Evolutionary conservation across 768 basidiomycete genomes (phyloP), one percentile per base, ranked within the genome.

Genomic region (Phylloporus sp.): DNA sequence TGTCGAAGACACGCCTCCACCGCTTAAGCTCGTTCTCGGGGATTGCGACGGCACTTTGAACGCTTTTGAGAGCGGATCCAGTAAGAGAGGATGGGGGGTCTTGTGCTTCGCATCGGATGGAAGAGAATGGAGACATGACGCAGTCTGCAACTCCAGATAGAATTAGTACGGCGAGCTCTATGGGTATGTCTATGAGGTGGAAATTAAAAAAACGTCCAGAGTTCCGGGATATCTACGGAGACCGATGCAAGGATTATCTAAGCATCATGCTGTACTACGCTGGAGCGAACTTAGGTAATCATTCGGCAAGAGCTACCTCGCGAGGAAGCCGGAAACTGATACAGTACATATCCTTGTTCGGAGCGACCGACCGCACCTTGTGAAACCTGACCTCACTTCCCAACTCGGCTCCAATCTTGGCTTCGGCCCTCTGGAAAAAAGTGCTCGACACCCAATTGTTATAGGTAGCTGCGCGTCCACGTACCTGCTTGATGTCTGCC

Each of bases 331-430:
- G 66, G 74, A 99, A 98, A 65, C 86, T 86, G 44, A 99, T 79
- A 66, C 95, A 94, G 66, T 94, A 98, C 95, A 98, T 97, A 59
- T 92, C 86, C 69, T 99, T 98, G 68, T 82, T 87, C 7, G 95
- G 95, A 1, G 96, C 92, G 9, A 98, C 96, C 9, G 86, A 85
- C 45, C 96, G 83, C 39, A 99, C 94, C 54, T 83, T 75, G 58
- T 91, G 84, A 8, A 90, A 63, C 13, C 66, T 63, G 31, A 74
- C 70, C 20, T 79, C 75, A 10, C 71, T 69, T 13, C 70, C 68
- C 42, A 95, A 57, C 29, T 68, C 43, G 54, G 73, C 62, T 24
- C 81, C 83, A 24, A 96, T 68, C 54, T 70, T 74, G 44, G 80
- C 75, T 60, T 82, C 82, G 15, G 87, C 88, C 54, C 90, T 72